These are phyloP conservation scores for Gardenia jasminoides DNA, from an alignment of 257 asterid species.

Conservation along the genomic window DNA sequence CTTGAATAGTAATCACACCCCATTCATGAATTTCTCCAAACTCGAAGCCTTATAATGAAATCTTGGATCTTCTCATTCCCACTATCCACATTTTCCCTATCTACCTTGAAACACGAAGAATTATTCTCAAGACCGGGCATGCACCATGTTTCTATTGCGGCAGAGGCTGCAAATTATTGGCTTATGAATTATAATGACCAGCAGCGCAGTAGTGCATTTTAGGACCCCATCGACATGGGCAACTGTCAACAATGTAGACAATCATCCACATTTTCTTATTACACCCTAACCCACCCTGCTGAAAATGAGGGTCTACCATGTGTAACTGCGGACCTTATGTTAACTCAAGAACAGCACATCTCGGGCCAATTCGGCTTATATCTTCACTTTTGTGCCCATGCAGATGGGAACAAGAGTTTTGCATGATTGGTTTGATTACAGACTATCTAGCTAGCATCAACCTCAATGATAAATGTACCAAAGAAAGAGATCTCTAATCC, in stretches of 20 bases:
- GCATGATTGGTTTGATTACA: neutral
- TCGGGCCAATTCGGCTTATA: slow-evolving; percentile 11
- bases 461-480: neutral
- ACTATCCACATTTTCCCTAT: too few relatives aligned
- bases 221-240: neutral
- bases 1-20: too few relatives aligned
- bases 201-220: neutral
- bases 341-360: slow-evolving; percentile 4
- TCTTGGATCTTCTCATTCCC: too few relatives aligned
- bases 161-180: neutral
- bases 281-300: neutral
- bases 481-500: neutral
- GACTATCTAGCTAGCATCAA: neutral
- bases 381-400: slow-evolving; percentile 12
- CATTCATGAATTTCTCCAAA: too few relatives aligned
- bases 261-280: neutral
- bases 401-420: slow-evolving; percentile 7
- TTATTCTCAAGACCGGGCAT: neutral
- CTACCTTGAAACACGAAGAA: neutral
- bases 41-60: too few relatives aligned
- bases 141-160: too few relatives aligned
- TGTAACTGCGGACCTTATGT: slow-evolving; percentile 7
- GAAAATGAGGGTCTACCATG: slow-evolving; percentile 24
- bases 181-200: neutral
- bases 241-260: neutral